Conservation (phyloP, 345 rosid genomes). For the Mallotus nudiflorus region DNA sequence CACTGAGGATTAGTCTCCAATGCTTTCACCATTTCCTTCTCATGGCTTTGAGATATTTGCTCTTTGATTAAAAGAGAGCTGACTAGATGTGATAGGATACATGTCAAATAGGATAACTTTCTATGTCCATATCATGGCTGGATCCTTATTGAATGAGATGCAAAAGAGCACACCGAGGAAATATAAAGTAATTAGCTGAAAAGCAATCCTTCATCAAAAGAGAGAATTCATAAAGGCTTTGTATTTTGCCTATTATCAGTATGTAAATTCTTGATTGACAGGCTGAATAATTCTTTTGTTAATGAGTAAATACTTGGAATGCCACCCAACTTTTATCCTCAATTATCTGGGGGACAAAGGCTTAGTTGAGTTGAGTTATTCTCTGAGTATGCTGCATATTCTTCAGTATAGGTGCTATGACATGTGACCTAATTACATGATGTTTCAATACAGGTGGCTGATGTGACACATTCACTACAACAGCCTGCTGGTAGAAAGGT, state of each 20-base stretch:
- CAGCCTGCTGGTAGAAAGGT: constrained; percentile 98
- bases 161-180: not conserved
- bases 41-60: not conserved
- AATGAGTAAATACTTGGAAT: not conserved
- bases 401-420: constrained; percentile 5
- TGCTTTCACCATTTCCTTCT: not conserved
- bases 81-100: not conserved
- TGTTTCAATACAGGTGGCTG: constrained; percentile 70
- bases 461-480: constrained; percentile 88
- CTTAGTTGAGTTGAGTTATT: too few species aligned
- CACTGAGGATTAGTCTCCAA: not conserved
- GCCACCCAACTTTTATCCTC: too few species aligned
- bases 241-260: not conserved
- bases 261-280: not conserved
- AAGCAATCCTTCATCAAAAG: not conserved
- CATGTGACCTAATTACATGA: not conserved
- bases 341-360: too few species aligned
- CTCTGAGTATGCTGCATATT: not conserved
- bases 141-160: constrained; percentile 7
- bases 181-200: not conserved
- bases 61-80: not conserved
- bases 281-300: not conserved
- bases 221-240: not conserved
- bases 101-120: not conserved
- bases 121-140: not conserved